Evolutionary conservation across 75 land plant genomes (phyloP).

Genomic region (Pinus albicaulis): DNA sequence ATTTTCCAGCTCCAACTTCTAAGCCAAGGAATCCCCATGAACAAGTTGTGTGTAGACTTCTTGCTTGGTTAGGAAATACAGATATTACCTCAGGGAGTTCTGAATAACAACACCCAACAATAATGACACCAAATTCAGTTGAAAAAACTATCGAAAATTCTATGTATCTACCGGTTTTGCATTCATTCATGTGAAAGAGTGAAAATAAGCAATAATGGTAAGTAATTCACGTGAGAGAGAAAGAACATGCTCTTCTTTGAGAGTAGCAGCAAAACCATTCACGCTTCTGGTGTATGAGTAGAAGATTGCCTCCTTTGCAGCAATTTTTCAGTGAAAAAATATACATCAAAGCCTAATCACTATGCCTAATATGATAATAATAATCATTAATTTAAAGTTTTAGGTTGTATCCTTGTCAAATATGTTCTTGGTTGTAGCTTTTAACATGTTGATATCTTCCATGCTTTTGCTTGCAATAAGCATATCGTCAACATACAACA

Average conservation of each 20-base stretch:
- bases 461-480: too few relatives aligned
- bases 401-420: too few relatives aligned
- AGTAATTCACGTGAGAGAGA: slow-evolving; percentile 7
- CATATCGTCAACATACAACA: too few relatives aligned
- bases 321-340: not conserved
- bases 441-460: too few relatives aligned
- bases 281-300: slow-evolving; percentile 47
- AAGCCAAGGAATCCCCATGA: slow-evolving; percentile 12
- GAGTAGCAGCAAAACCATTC: slow-evolving; percentile 60
- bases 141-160: not conserved
- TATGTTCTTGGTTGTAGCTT: too few relatives aligned
- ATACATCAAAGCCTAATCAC: too few relatives aligned
- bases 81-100: slow-evolving; percentile 1
- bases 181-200: not conserved
- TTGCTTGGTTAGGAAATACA: not conserved
- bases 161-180: not conserved
- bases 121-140: too few relatives aligned
- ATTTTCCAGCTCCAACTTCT: not conserved
- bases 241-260: slow-evolving; percentile 30
- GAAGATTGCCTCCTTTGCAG: slow-evolving; percentile 32
- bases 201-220: not conserved
- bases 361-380: too few relatives aligned
- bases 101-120: not conserved
- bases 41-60: slow-evolving; percentile 4
- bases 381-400: too few relatives aligned